A percentile compares a stretch with the other conserved stretches of the same genome.
Conservation (phyloP, 2,329 filamentous ascomycete species). For the Podosphaera xanthii region DNA sequence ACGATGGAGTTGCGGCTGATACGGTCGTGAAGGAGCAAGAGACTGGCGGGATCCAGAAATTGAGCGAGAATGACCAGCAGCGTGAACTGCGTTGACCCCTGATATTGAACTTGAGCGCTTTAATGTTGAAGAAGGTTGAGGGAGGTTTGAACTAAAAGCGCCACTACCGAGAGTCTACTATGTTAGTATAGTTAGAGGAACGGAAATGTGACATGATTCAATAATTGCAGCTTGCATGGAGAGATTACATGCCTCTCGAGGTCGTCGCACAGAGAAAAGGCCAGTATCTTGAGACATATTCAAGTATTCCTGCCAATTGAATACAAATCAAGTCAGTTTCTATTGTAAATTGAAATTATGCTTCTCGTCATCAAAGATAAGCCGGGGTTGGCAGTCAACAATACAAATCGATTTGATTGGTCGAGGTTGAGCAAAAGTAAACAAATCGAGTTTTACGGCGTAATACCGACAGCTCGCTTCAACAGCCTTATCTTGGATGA, state of each 20-base stretch:
- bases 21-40: constrained; percentile 61
- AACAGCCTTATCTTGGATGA: no score
- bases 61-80: constrained; percentile 54
- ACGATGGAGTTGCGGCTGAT: constrained; percentile 68
- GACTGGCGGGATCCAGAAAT: constrained; percentile 68
- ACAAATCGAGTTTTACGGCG: no score
- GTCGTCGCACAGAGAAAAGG: constrained; percentile 77
- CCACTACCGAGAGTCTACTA: constrained; percentile 63
- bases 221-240: background rate
- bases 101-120: constrained; percentile 73
- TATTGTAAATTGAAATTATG: no score
- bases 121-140: constrained; percentile 77
- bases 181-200: background rate
- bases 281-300: constrained; percentile 71
- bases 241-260: constrained; percentile 52
- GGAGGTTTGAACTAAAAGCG: constrained; percentile 63
- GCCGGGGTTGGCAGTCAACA: no score
- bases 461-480: no score
- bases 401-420: no score
- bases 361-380: no score
- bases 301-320: no score
- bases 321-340: no score
- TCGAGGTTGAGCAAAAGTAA: no score
- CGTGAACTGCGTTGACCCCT: constrained; percentile 38
- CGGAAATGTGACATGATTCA: background rate